Percentiles rank a stretch among this genome's conserved stretches.
Evolutionary conservation across 768 basidiomycete species (phyloP).

Genomic region (Pisolithus albus): DNA sequence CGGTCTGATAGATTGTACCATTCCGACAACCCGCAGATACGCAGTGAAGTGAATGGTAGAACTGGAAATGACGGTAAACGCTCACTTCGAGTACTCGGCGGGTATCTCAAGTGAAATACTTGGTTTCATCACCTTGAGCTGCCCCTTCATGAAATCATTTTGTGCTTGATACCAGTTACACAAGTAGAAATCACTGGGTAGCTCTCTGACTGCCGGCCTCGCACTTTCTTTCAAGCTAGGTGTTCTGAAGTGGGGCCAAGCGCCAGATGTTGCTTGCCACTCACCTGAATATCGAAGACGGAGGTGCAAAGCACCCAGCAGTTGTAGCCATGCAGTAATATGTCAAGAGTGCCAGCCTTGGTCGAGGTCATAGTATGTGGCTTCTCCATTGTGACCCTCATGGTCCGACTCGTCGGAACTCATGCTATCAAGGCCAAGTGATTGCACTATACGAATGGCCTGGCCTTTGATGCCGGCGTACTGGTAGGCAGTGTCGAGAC

Average conservation of each 20-base stretch:
- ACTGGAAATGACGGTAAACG: background rate
- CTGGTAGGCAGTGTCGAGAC: background rate
- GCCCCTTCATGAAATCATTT: background rate
- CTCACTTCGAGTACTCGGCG: background rate
- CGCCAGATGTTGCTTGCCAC: background rate
- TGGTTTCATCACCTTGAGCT: background rate
- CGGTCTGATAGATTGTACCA: background rate
- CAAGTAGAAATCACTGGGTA: background rate
- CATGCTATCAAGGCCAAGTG: background rate
- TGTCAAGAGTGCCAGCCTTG: background rate
- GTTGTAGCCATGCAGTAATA: background rate
- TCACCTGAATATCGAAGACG: background rate
- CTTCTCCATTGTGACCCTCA: background rate
- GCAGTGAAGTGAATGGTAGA: background rate
- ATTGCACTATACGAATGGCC: background rate
- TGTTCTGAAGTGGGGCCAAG: background rate
- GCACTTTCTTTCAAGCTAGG: background rate
- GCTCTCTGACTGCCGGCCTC: background rate
- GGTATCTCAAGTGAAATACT: background rate
- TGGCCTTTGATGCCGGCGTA: background rate
- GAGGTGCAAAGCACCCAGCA: background rate
- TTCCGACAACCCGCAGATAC: background rate
- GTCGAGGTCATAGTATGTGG: background rate
- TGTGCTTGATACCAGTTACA: background rate
- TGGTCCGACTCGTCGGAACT: constrained; percentile 1